Percentiles rank a stretch among this genome's conserved stretches.
Evolutionary conservation across 1,139 yeast genomes (phyloP).

Genomic region (Taiozyma sp.): DNA sequence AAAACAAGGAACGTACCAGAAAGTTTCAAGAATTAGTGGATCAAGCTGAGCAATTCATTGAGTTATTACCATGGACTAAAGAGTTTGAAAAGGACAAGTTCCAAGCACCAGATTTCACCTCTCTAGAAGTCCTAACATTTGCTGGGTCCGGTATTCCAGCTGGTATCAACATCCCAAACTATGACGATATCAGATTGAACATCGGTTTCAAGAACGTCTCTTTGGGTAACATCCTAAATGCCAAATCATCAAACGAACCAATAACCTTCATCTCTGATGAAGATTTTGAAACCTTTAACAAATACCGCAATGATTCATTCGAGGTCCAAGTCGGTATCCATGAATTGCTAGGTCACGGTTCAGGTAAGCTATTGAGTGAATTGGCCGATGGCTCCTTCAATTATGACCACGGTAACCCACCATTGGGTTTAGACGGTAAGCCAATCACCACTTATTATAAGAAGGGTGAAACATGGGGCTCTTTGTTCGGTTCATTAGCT

Average conservation of each 20-base stretch:
- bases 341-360: conserved; percentile 89
- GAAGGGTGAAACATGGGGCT: conserved; percentile 87
- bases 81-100: conserved; percentile 79
- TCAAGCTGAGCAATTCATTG: conserved; percentile 60
- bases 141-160: conserved; percentile 91
- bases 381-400: conserved; percentile 60
- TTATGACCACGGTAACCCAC: conserved; percentile 60
- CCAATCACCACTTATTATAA: conserved; percentile 67
- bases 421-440: conserved; percentile 48
- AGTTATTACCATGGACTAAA: conserved; percentile 70
- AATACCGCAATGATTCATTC: conserved; percentile 77
- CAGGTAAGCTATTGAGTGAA: conserved; percentile 76
- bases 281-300: conserved; percentile 54
- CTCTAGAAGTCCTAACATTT: conserved; percentile 83
- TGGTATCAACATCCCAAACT: conserved; percentile 89
- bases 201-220: conserved; percentile 88
- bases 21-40: conserved; percentile 69
- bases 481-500: conserved; percentile 73
- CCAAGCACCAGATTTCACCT: conserved; percentile 89
- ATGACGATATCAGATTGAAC: conserved; percentile 80
- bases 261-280: conserved; percentile 57
- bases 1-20: conserved; percentile 79
- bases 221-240: conserved; percentile 76
- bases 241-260: conserved; percentile 68
- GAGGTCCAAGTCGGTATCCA: conserved; percentile 94